phyloP scores from a whole-genome alignment of 805 yeast genomes.

The Brettanomyces nanus region DNA sequence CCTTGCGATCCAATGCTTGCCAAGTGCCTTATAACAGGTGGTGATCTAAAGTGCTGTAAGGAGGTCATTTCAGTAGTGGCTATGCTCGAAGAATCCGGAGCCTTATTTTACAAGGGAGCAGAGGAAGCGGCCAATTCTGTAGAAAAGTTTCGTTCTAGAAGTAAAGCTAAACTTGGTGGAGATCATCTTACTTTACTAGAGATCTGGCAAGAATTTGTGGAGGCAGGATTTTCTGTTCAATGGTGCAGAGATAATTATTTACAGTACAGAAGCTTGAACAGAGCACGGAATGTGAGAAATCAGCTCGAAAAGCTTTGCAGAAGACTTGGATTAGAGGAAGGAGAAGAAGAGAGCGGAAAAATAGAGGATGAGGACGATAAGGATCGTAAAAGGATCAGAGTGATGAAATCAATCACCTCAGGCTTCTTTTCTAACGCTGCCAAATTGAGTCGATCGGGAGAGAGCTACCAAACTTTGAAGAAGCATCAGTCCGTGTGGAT shows the following conservation, averaged over 20 bases:
- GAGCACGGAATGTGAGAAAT: slow-evolving; percentile 62
- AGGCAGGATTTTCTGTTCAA: slow-evolving; percentile 52
- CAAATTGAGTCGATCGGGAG: slow-evolving; percentile 51
- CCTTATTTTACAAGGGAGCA: slow-evolving; percentile 54
- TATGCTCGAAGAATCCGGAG: slow-evolving; percentile 73
- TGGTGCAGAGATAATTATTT: slow-evolving; percentile 87
- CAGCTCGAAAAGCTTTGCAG: slow-evolving; percentile 61
- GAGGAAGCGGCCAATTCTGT: slow-evolving; percentile 32
- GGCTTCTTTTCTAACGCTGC: slow-evolving; percentile 69
- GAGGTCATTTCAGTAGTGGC: slow-evolving; percentile 71
- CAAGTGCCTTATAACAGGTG: slow-evolving; percentile 61
- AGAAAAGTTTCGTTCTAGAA: background rate
- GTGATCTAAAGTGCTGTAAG: slow-evolving; percentile 48
- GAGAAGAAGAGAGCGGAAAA: slow-evolving; percentile 1
- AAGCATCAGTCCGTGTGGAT: slow-evolving; percentile 66
- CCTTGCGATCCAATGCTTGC: slow-evolving; percentile 91
- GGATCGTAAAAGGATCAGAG: slow-evolving; percentile 21
- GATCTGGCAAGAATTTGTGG: slow-evolving; percentile 71
- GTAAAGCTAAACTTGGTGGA: slow-evolving; percentile 35
- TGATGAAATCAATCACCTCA: slow-evolving; percentile 50
- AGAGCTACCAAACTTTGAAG: slow-evolving; percentile 56
- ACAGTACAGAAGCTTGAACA: slow-evolving; percentile 61
- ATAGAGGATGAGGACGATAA: slow-evolving; percentile 12
- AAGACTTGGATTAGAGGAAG: slow-evolving; percentile 35
- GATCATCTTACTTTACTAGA: slow-evolving; percentile 75